Evolutionary conservation across 441 rosid species (phyloP), one percentile per base, ranked within the genome.

Genomic region (Pelargonium australe): DNA sequence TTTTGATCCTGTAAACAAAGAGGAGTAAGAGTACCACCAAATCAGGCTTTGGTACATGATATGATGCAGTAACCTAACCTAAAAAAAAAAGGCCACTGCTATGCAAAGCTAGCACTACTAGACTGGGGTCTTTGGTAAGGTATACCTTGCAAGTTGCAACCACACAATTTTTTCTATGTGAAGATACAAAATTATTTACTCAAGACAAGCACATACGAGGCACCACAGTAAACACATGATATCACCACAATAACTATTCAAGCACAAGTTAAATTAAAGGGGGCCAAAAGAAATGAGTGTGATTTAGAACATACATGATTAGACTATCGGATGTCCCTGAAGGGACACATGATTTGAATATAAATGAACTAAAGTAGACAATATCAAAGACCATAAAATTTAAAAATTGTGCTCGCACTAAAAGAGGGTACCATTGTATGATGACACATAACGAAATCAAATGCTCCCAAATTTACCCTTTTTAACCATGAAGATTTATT

Each of bases 1-100:
- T 87, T 89, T 73, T 89, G 92, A 14, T 85, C 99, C 99, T 94
- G 87, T 70, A 83, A 58, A 65, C 68, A 76, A 73, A 73, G 20
- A 8, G 66, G 14, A 17, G 1, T 14, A 67, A 72, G 13, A 25
- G 43, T 40, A 40, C 19, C 44, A 5, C 44, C 37, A 31, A 31
- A 31, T 31, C 5, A 31, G 37, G 37, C 37, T 25, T 25, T 25
- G 28, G 2, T 25, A 14, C n/a, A 53, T 51, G 58, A 13, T 11
- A 51, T 16, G 20, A 49, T 49, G 57, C 5, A 12, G 14, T 31
- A 31, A 3, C 28, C 28, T 25, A 31, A 4, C 0, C 37, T 31
- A 31, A 1, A 49, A 49, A 4, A 49, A 49, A 49, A 45, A 47
- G 4, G 16, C 16, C 57, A 47, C 55, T 47, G 13, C 14, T 12